Evolutionary conservation across 805 yeast species (phyloP), one percentile per base, ranked within the genome.

Genomic region (Zygosaccharomyces lentus): DNA sequence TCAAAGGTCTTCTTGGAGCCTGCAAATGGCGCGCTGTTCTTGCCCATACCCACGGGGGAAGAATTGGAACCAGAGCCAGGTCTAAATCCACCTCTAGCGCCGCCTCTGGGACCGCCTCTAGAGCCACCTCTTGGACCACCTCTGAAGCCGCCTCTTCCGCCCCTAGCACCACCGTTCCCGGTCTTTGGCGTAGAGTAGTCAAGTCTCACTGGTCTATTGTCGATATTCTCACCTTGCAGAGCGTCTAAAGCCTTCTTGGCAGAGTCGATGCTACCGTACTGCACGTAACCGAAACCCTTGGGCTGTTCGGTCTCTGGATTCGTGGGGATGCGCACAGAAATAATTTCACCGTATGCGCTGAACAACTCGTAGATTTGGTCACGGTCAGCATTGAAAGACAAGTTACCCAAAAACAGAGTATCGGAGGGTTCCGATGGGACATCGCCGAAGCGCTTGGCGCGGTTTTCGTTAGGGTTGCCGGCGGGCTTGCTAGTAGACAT

Each of bases 281-380:
- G 98, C 48, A 91, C 96, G 72, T 93, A 93, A 57, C 98, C 99
- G 74, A 93, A 93, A 58, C 99, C 99, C 81, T 93, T 93, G 70
- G 96, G 95, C 75, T 91, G 96, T 70, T 89, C 95, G 55, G 98
- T 90, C 70, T 91, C 98, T 64, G 96, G 97, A 74, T 93, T 95
- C 36, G 98, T 91, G 70, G 99, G 99, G 57, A 93, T 75, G 76
- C 99, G 84, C 59, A 89, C 90, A 52, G 95, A 87, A 46, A 88
- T 72, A 51, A 93, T 87, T 52, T 78, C 76, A 67, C 96, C 98
- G 69, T 78, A 77, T 64, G 78, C 79, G 57, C 84, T 80, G 64
- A 93, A 93, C 34, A 80, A 67, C 58, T 78, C 81, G 68, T 75
- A 83, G 57, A 93, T 74, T 51, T 72, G 72, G 68, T 90, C 96